Conservation (phyloP, 192 early-diverging fungal species). For the Backusella circina region DNA sequence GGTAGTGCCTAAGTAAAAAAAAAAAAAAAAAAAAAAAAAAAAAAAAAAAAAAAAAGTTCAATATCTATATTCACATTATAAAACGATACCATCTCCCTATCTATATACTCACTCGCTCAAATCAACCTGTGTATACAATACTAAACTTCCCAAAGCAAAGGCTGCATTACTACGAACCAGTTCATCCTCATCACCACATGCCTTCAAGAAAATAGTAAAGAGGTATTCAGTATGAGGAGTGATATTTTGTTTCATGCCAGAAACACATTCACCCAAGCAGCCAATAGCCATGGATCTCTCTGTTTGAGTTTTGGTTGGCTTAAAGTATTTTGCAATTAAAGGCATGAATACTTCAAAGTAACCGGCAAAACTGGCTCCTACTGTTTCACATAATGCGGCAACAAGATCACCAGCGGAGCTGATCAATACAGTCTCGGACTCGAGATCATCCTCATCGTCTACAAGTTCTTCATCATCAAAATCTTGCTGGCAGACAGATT, state of each 20-base stretch:
- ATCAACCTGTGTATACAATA: slow-evolving; percentile 61
- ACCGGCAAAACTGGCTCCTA: slow-evolving; percentile 68
- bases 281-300: slow-evolving; percentile 92
- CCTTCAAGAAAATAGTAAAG: slow-evolving; percentile 65
- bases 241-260: slow-evolving; percentile 54
- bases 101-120: slow-evolving; percentile 48
- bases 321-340: slow-evolving; percentile 77
- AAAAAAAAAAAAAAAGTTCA: neutral
- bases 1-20: slow-evolving; percentile 48
- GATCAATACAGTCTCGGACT: slow-evolving; percentile 80
- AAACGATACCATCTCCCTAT: no score
- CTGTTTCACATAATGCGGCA: slow-evolving; percentile 64
- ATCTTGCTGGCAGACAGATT: slow-evolving; percentile 68
- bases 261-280: slow-evolving; percentile 75
- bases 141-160: slow-evolving; percentile 72
- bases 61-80: neutral
- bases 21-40: neutral
- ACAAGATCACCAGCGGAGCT: slow-evolving; percentile 78
- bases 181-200: slow-evolving; percentile 68
- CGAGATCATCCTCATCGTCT: slow-evolving; percentile 82
- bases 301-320: slow-evolving; percentile 57
- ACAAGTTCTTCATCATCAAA: slow-evolving; percentile 54
- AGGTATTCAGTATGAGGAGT: slow-evolving; percentile 61
- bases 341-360: slow-evolving; percentile 79
- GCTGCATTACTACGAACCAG: slow-evolving; percentile 87